A percentile compares a stretch with the other conserved stretches of the same genome.
phyloP scores from a whole-genome alignment of 1,139 yeast genomes.

The Arxiozyma heterogenica region DNA sequence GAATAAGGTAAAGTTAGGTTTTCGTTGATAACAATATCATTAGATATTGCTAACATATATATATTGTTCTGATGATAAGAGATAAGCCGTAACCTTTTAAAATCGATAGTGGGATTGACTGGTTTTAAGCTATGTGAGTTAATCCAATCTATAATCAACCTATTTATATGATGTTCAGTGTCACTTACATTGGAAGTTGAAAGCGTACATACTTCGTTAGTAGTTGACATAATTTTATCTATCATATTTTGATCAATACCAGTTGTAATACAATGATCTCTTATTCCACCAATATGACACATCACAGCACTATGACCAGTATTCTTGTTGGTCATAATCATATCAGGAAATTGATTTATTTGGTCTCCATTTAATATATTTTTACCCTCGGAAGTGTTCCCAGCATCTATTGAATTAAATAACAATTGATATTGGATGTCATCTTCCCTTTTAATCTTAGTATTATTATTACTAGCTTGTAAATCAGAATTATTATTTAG shows the following conservation, averaged over 20 bases:
- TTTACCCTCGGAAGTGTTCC: neutral
- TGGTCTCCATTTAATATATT: conserved; percentile 4
- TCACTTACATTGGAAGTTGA: neutral
- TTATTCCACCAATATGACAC: conserved; percentile 30
- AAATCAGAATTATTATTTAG: neutral
- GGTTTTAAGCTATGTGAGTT: conserved; percentile 38
- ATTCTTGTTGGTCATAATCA: conserved; percentile 12
- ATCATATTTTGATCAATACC: conserved; percentile 8
- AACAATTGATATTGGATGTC: neutral
- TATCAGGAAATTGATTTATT: conserved; percentile 20
- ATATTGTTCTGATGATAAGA: conserved; percentile 10
- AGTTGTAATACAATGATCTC: conserved; percentile 24
- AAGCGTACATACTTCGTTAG: conserved; percentile 17
- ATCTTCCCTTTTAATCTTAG: neutral
- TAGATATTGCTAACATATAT: conserved; percentile 22
- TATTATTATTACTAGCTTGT: neutral
- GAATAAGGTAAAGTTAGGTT: conserved; percentile 29
- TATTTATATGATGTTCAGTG: conserved; percentile 34
- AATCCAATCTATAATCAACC: conserved; percentile 44
- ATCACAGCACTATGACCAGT: conserved; percentile 16
- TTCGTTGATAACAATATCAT: conserved; percentile 14
- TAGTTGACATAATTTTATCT: conserved; percentile 19
- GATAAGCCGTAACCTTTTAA: conserved; percentile 44
- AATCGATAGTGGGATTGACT: conserved; percentile 36
- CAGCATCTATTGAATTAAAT: neutral